Evolutionary conservation across 139 green algal species (phyloP).

Genomic region (Chlamydomonas applanata): DNA sequence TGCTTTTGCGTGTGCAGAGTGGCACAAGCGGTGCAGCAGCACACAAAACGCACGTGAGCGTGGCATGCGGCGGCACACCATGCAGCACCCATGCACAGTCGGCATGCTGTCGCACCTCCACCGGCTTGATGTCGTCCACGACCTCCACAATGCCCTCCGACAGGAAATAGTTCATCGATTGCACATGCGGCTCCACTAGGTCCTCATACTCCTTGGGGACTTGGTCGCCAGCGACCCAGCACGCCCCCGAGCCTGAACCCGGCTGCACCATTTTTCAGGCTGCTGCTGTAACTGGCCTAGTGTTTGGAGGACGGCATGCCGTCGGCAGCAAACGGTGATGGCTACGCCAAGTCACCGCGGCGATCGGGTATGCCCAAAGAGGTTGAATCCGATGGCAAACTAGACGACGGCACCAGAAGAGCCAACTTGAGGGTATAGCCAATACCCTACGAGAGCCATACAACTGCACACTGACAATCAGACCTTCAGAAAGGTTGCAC

Average conservation of each 20-base stretch:
- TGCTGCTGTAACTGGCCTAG: neutral
- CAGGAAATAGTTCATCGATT: constrained; percentile 93
- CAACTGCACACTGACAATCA: too few species aligned
- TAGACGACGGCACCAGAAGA: too few species aligned
- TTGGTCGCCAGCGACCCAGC: neutral
- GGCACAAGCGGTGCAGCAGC: too few species aligned
- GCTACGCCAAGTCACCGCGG: too few species aligned
- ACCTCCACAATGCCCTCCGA: constrained; percentile 70
- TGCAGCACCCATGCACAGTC: neutral
- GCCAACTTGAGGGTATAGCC: too few species aligned
- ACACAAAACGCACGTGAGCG: too few species aligned
- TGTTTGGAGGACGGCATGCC: too few species aligned
- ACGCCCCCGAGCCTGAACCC: too few species aligned
- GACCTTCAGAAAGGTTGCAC: too few species aligned
- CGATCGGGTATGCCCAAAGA: neutral
- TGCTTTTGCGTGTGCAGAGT: neutral
- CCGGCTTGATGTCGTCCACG: constrained; percentile 61
- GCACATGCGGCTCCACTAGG: constrained; percentile 79
- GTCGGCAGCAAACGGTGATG: too few species aligned
- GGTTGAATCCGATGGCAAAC: neutral
- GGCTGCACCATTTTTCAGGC: neutral
- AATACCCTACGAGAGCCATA: too few species aligned
- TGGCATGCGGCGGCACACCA: neutral
- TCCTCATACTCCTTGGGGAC: constrained; percentile 38
- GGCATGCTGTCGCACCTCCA: constrained; percentile 61